Conservation (phyloP, 1,284 basidiomycete genomes). For the Moesziomyces aphidis region DNA sequence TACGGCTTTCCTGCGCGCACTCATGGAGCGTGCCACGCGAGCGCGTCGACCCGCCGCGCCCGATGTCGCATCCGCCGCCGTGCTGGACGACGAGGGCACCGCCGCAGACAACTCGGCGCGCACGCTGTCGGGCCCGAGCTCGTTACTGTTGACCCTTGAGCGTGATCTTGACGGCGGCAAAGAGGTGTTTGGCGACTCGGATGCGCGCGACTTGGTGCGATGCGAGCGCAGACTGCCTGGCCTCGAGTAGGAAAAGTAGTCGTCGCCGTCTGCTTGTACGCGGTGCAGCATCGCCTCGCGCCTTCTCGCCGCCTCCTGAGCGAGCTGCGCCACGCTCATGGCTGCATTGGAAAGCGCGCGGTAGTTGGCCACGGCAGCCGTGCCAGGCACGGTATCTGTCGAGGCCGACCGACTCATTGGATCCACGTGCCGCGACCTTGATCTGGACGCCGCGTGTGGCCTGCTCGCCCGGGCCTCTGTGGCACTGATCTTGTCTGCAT, state of each 20-base stretch:
- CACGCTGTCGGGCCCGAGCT: constrained; percentile 1
- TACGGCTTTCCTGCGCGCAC: constrained; percentile 9
- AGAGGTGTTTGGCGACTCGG: constrained; percentile 20
- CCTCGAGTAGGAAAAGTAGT: constrained; percentile 24
- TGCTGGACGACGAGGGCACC: neutral
- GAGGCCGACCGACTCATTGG: constrained; percentile 20
- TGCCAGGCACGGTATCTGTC: constrained; percentile 7
- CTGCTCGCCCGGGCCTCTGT: neutral
- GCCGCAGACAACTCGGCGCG: constrained; percentile 2
- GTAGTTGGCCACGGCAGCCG: constrained; percentile 29
- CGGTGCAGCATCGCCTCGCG: constrained; percentile 30
- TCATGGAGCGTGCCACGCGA: constrained; percentile 15
- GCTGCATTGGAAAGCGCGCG: constrained; percentile 50
- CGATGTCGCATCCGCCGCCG: neutral
- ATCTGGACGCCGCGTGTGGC: constrained; percentile 10
- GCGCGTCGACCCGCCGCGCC: constrained; percentile 1
- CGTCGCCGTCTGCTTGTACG: constrained; percentile 12
- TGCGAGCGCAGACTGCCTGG: constrained; percentile 9
- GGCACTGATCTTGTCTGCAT: constrained; percentile 7
- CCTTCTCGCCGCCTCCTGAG: constrained; percentile 43
- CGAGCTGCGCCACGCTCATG: constrained; percentile 49
- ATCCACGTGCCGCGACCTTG: constrained; percentile 22
- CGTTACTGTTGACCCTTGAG: constrained; percentile 32
- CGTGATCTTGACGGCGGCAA: constrained; percentile 16
- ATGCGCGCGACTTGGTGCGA: constrained; percentile 27